These are phyloP conservation scores for Cercospora sp. DNA, from an alignment of 2,329 filamentous ascomycete genomes.

Conservation along the genomic window DNA sequence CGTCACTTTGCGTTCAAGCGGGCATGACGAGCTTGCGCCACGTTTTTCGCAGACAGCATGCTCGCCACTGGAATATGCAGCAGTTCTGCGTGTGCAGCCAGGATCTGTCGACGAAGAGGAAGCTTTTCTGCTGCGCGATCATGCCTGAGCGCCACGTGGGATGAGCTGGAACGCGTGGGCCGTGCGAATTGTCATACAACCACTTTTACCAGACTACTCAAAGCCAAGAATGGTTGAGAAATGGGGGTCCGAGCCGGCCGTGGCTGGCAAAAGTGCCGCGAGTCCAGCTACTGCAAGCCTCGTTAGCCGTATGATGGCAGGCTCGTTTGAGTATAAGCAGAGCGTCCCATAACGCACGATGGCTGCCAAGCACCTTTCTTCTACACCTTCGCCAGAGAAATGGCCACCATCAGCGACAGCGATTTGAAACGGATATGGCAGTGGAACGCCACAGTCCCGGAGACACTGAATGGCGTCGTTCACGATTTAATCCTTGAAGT, in stretches of 20 bases:
- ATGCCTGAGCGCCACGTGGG: background rate
- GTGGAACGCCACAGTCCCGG: slow-evolving; percentile 22
- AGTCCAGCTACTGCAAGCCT: background rate
- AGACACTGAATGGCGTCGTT: slow-evolving; percentile 18
- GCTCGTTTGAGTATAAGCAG: background rate
- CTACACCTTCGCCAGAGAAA: background rate
- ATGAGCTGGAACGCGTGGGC: background rate
- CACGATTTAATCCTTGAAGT: slow-evolving; percentile 29
- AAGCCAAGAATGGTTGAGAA: background rate
- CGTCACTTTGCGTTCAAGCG: background rate
- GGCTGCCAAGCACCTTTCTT: background rate
- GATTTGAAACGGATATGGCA: slow-evolving; percentile 27
- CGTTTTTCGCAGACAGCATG: background rate
- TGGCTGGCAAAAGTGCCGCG: background rate
- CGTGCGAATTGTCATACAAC: background rate
- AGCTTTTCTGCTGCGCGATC: background rate
- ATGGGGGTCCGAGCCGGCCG: background rate
- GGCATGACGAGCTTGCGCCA: background rate
- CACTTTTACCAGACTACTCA: background rate
- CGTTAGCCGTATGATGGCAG: background rate
- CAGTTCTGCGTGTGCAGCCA: background rate
- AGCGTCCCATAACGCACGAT: background rate
- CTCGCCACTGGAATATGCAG: background rate
- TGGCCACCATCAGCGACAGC: background rate
- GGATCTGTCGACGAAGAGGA: background rate